A percentile compares a stretch with the other conserved stretches of the same genome.
Evolutionary conservation across 169 alveolate genomes (phyloP).

Genomic region (Plasmodium billcollinsi): DNA sequence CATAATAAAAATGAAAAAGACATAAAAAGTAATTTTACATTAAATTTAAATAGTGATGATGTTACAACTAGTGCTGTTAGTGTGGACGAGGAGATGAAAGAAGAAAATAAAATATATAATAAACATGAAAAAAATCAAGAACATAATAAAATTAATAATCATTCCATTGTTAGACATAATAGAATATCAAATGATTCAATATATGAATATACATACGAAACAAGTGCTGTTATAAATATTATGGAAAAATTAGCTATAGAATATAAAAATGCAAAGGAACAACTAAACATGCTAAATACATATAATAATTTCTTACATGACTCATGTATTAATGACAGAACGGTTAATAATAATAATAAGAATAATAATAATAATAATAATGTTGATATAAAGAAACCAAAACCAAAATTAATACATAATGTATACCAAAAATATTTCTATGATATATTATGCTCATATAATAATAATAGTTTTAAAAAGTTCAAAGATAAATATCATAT

Average conservation of each 20-base stretch:
- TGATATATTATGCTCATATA: conserved; percentile 31
- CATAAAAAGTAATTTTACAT: not conserved
- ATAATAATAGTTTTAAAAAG: conserved; percentile 67
- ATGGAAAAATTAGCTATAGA: conserved; percentile 36
- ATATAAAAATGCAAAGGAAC: conserved; percentile 43
- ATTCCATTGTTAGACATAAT: not conserved
- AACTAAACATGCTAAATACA: conserved; percentile 19
- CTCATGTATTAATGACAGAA: conserved; percentile 25
- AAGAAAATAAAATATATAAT: not conserved
- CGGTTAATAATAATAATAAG: not conserved
- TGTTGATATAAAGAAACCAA: not conserved
- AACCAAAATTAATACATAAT: conserved; percentile 33
- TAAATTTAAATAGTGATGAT: conserved; percentile 2
- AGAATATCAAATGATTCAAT: not conserved
- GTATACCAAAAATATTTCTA: conserved; percentile 66
- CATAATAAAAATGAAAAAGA: not conserved
- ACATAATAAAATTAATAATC: not conserved
- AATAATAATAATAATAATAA: too few species aligned
- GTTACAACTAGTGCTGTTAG: not conserved
- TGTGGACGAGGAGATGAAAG: not conserved
- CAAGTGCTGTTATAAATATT: conserved; percentile 31
- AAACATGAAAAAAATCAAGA: not conserved
- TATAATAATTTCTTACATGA: conserved; percentile 60
- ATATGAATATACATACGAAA: conserved; percentile 8
- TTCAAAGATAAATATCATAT: conserved; percentile 54